Conservation (phyloP, 164 flowering plant species). For the Sedum album region DNA sequence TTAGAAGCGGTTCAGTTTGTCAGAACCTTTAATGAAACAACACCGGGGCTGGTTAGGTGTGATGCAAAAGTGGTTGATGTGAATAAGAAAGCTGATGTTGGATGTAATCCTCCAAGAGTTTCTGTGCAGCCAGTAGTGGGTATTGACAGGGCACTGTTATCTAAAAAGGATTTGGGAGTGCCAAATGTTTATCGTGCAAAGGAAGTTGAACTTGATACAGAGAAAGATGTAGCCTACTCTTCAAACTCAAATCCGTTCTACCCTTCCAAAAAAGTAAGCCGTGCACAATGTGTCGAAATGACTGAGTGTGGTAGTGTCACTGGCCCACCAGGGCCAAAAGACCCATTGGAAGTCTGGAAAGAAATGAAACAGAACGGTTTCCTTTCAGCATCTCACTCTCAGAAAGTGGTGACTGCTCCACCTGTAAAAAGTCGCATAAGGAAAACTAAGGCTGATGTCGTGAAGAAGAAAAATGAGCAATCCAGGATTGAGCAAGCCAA, state of each 20-base stretch:
- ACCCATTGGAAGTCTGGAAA: slow-evolving; percentile 54
- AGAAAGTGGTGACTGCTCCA: slow-evolving; percentile 48
- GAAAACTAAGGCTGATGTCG: slow-evolving; percentile 46
- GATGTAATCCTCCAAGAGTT: slow-evolving; percentile 2
- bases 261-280: slow-evolving; percentile 23
- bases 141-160: slow-evolving; percentile 5
- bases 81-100: slow-evolving; percentile 19
- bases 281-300: slow-evolving; percentile 30
- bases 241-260: slow-evolving; percentile 24
- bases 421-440: slow-evolving; percentile 49
- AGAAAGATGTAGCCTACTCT: slow-evolving; percentile 36
- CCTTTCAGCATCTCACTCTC: slow-evolving; percentile 34
- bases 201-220: slow-evolving; percentile 47
- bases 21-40: slow-evolving; percentile 13
- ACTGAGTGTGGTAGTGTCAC: slow-evolving; percentile 67
- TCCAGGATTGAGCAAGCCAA: slow-evolving; percentile 52
- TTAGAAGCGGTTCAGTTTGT: slow-evolving; percentile 14
- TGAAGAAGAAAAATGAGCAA: slow-evolving; percentile 65
- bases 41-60: slow-evolving; percentile 11
- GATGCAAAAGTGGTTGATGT: slow-evolving; percentile 22
- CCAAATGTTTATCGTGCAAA: slow-evolving; percentile 11
- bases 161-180: slow-evolving; percentile 14
- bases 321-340: slow-evolving; percentile 48
- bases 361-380: slow-evolving; percentile 86
- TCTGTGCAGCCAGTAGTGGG: slow-evolving; percentile 12